phyloP scores from a whole-genome alignment of 495 filamentous ascomycete species.

The Penicilliopsis zonata region DNA sequence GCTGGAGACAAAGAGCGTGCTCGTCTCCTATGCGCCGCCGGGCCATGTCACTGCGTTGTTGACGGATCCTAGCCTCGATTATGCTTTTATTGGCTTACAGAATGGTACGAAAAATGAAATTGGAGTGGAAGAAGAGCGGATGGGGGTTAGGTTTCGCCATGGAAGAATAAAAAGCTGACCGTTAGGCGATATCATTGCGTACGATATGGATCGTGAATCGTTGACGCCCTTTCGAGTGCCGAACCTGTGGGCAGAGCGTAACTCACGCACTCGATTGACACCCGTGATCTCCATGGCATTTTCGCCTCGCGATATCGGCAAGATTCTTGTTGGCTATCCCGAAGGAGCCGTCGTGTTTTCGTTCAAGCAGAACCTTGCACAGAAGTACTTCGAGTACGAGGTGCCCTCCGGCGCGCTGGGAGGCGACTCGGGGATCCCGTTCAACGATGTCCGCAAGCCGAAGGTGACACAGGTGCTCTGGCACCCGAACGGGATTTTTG shows the following conservation, averaged over 20 bases:
- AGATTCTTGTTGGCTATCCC: conserved; percentile 73
- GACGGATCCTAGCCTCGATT: conserved; percentile 83
- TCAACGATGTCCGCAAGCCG: conserved; percentile 47
- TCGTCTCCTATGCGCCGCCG: conserved; percentile 57
- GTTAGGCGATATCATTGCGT: conserved; percentile 76
- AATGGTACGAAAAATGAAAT: conserved; percentile 39
- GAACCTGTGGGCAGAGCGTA: conserved; percentile 67
- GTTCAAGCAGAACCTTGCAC: conserved; percentile 74
- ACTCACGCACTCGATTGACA: conserved; percentile 41
- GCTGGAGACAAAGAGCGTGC: conserved; percentile 45
- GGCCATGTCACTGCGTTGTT: conserved; percentile 56
- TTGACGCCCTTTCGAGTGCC: conserved; percentile 68
- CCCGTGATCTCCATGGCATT: conserved; percentile 67
- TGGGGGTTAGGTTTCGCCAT: conserved; percentile 8
- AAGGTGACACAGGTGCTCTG: conserved; percentile 68
- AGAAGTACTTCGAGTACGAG: conserved; percentile 73
- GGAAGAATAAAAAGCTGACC: too few species aligned
- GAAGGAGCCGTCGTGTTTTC: conserved; percentile 82
- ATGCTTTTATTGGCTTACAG: conserved; percentile 67
- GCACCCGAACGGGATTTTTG: conserved; percentile 91
- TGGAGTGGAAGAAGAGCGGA: not conserved
- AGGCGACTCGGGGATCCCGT: conserved; percentile 52
- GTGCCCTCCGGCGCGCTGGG: conserved; percentile 75
- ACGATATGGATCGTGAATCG: conserved; percentile 74
- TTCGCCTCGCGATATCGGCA: conserved; percentile 89